phyloP scores from a whole-genome alignment of 140 eudicot species.

The Cichorium intybus region DNA sequence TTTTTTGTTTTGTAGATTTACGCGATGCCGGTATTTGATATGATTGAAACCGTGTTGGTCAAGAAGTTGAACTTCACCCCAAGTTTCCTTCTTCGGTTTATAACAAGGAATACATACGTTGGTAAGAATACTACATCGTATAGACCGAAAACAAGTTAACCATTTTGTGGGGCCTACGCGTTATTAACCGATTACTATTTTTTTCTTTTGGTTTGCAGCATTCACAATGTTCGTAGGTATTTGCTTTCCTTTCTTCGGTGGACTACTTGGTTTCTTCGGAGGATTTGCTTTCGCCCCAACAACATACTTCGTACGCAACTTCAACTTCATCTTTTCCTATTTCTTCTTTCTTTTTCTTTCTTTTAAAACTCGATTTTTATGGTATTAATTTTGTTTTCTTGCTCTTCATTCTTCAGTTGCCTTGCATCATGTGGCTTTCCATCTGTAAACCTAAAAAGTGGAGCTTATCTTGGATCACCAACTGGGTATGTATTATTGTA shows the following conservation, averaged over 20 bases:
- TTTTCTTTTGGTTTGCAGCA: conserved; percentile 36
- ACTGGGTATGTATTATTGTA: conserved; percentile 55
- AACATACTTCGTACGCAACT: conserved; percentile 60
- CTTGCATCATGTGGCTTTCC: conserved; percentile 74
- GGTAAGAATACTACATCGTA: conserved; percentile 42
- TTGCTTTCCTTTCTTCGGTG: conserved; percentile 77
- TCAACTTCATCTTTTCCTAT: conserved; percentile 14
- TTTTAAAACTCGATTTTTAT: background rate
- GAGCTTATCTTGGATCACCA: conserved; percentile 59
- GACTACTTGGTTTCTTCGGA: conserved; percentile 71
- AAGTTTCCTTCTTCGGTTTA: conserved; percentile 45
- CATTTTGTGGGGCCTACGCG: background rate
- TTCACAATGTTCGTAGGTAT: conserved; percentile 63
- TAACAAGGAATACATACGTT: conserved; percentile 59
- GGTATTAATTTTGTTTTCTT: background rate
- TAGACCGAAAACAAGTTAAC: background rate
- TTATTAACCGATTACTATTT: background rate
- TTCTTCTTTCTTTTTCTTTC: background rate
- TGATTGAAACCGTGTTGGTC: conserved; percentile 71
- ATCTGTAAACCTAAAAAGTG: conserved; percentile 58
- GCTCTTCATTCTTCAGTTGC: conserved; percentile 46
- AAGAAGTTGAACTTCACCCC: conserved; percentile 68
- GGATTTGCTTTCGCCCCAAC: conserved; percentile 85
- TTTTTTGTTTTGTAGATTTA: conserved; percentile 41
- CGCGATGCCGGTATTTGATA: conserved; percentile 87